phyloP scores from a whole-genome alignment of 805 yeast genomes.

The Candida oleophila region DNA sequence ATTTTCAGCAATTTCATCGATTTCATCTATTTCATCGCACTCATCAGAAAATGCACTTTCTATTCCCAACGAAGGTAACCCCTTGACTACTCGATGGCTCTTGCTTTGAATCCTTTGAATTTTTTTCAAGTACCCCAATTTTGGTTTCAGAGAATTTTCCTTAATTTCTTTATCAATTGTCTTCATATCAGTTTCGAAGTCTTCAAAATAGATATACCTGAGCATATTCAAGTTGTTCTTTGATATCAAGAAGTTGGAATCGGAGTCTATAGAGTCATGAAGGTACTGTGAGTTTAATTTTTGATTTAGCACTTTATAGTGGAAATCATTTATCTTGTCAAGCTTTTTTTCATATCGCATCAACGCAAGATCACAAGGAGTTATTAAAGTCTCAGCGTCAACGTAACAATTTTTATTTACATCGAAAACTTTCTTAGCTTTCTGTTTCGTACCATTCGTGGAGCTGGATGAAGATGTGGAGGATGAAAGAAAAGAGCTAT shows the following conservation, averaged over 20 bases:
- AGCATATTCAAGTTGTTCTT: conserved; percentile 11
- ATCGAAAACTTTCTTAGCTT: conserved; percentile 13
- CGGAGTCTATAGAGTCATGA: conserved; percentile 2
- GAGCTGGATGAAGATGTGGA: neutral
- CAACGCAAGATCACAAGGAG: conserved; percentile 10
- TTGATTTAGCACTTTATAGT: conserved; percentile 10
- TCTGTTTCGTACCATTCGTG: no score
- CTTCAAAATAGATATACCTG: conserved; percentile 16
- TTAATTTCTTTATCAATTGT: neutral
- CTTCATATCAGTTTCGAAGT: conserved; percentile 9
- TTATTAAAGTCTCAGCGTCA: conserved; percentile 6
- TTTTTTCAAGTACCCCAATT: neutral
- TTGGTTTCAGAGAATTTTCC: neutral
- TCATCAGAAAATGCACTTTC: neutral
- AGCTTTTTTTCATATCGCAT: conserved; percentile 12
- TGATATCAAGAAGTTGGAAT: conserved; percentile 9
- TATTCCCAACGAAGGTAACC: neutral
- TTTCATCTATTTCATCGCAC: neutral
- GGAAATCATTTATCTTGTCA: conserved; percentile 7
- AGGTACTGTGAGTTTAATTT: conserved; percentile 9
- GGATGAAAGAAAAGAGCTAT: conserved; percentile 3
- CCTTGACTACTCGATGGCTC: neutral
- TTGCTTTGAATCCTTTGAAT: neutral
- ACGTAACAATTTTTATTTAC: conserved; percentile 9
- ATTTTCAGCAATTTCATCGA: neutral